Base-by-base conservation (phyloP, 2,329 filamentous ascomycete species). In the Epichloe sp. region DNA sequence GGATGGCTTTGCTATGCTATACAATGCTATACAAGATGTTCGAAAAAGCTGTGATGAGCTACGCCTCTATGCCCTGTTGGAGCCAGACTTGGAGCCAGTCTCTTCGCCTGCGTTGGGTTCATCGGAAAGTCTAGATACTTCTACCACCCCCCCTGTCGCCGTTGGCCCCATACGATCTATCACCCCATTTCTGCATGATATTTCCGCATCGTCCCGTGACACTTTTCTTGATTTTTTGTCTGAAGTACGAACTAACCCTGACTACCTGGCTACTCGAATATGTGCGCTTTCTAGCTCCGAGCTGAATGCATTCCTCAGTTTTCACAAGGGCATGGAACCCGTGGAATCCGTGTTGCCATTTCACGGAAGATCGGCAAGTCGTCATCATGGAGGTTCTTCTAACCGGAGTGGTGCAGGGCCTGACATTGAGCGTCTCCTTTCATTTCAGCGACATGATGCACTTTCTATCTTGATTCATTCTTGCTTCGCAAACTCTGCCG, bases 381-480 rank as follows among this genome's bases (percentile, higher is more conserved):
- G 76, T 55, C 65, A 71, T 60, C 67, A 71, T 63, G 62, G 65
- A 62, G 65, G 70, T 63, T 61, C 71, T 64, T 68, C 73, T 58
- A 71, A 71, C 55, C 64, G 63, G 65, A 64, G 57, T 60, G 65
- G 55, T 71, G 72, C 77, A 55, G 82, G 61, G 48, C 60, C 75
- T 56, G 82, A 87, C 54, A 84, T 95, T 60, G 88, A 95, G 65
- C 83, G 87, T 61, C 79, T 93, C 55, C 74, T 94, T 60, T 90
- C 87, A 48, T 94, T 96, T 64, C 88, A 95, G 68, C 79, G 90
- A 60, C 86, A 90, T 62, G 88, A 95, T 65, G 85, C 89, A 10
- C 73, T 96, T 47, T 89, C 88, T 55, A 83, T 86, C 52, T 77
- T 96, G 57, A 80, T 95, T 55, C 86, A 93, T 69, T 91, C 88